Percentiles rank a stretch among this genome's conserved stretches.
Conservation (phyloP, 108 stramenopile genomes). For the Fragilaria crotonensis region DNA sequence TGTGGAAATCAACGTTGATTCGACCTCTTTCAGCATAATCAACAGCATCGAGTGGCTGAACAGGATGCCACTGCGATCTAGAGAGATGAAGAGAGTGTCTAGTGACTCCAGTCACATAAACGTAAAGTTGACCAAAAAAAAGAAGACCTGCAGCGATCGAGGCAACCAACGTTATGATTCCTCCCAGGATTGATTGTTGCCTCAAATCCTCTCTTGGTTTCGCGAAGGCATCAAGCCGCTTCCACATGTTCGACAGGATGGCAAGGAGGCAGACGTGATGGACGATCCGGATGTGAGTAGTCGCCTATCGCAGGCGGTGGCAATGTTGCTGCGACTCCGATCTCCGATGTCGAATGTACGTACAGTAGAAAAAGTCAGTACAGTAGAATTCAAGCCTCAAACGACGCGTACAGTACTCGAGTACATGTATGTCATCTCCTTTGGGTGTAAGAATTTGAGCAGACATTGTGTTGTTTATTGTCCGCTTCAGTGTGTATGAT, state of each 20-base stretch:
- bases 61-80: constrained; percentile 32
- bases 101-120: constrained; percentile 43
- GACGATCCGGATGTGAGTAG: background rate
- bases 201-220: constrained; percentile 67
- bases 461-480: too few relatives aligned
- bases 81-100: constrained; percentile 62
- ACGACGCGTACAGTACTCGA: background rate
- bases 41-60: constrained; percentile 10
- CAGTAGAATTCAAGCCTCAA: background rate
- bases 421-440: too few relatives aligned
- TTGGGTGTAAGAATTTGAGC: too few relatives aligned
- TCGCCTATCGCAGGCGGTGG: too few relatives aligned
- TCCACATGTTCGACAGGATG: constrained; percentile 8
- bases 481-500: too few relatives aligned
- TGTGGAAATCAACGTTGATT: constrained; percentile 42
- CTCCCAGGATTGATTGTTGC: constrained; percentile 53
- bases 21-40: constrained; percentile 17
- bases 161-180: constrained; percentile 69
- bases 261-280: background rate
- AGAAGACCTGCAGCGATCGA: constrained; percentile 37
- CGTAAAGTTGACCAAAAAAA: constrained; percentile 56
- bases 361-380: background rate
- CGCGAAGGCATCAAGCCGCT: constrained; percentile 52
- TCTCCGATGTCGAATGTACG: background rate
- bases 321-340: background rate